These are phyloP conservation scores for Fomitopsis pinicola DNA, from an alignment of 1,284 basidiomycete species.

Conservation along the genomic window DNA sequence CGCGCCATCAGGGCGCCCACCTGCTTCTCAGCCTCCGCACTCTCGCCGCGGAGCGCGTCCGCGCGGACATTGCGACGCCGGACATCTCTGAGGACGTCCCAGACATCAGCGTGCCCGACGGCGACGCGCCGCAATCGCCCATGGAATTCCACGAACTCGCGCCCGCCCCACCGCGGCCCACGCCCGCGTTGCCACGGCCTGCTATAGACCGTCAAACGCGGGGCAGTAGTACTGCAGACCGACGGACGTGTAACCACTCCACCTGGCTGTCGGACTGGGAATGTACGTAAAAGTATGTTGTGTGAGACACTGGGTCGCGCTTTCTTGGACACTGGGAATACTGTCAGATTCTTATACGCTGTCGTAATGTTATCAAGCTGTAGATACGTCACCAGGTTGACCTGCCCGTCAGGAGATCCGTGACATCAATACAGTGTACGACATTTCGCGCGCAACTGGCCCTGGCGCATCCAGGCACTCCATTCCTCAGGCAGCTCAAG, in stretches of 20 bases:
- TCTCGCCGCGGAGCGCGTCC: conserved; percentile 5
- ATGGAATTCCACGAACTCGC: not conserved
- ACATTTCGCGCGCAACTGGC: no score
- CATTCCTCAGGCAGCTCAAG: no score
- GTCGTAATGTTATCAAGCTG: not conserved
- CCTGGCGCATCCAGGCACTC: no score
- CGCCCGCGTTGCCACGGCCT: not conserved
- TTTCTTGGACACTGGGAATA: not conserved
- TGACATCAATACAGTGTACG: not conserved
- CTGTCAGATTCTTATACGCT: not conserved
- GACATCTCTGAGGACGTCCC: conserved; percentile 3
- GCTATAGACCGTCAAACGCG: not conserved
- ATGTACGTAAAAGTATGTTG: not conserved
- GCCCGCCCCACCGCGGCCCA: not conserved
- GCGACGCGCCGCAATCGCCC: not conserved
- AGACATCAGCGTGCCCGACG: not conserved
- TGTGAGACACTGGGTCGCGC: not conserved
- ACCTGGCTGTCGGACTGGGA: conserved; percentile 1
- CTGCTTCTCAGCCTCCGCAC: conserved; percentile 10
- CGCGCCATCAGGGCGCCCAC: conserved; percentile 8
- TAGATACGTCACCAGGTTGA: not conserved
- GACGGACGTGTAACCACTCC: not conserved
- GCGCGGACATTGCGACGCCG: conserved; percentile 3
- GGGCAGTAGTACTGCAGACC: not conserved
- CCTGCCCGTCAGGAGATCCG: not conserved